These are phyloP conservation scores for Polygonum aviculare DNA, from an alignment of 148 eudicot genomes.

Conservation along the genomic window DNA sequence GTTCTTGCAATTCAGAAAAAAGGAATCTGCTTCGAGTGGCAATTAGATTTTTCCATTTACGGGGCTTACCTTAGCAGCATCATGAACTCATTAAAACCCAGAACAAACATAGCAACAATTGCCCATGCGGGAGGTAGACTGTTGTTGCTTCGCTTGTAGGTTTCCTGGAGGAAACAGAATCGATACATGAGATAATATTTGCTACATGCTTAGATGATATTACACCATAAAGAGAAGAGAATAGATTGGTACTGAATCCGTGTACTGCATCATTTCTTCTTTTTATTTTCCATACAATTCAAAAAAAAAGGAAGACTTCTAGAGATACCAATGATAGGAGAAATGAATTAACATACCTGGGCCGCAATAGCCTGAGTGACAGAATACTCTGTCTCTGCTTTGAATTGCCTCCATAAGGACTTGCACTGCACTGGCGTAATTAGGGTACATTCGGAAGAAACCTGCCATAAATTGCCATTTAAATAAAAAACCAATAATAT, in stretches of 20 bases:
- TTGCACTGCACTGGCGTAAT: slow-evolving; percentile 7
- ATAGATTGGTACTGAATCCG: neutral
- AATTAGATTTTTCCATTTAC: neutral
- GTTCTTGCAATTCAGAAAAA: neutral
- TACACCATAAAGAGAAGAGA: neutral
- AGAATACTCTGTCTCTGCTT: neutral
- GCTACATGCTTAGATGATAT: no score
- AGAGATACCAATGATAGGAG: neutral
- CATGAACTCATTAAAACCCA: slow-evolving; percentile 46
- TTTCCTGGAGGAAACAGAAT: slow-evolving; percentile 9
- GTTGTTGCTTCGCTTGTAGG: slow-evolving; percentile 29
- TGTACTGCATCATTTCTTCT: neutral
- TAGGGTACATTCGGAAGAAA: neutral
- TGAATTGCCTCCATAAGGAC: slow-evolving; percentile 5
- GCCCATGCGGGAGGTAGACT: slow-evolving; percentile 49
- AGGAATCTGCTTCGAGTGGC: neutral
- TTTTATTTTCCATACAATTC: neutral
- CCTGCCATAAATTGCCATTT: neutral
- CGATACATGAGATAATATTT: neutral
- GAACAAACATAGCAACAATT: slow-evolving; percentile 34
- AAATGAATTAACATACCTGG: neutral
- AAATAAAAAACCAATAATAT: neutral
- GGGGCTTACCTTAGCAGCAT: slow-evolving; percentile 28
- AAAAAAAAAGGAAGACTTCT: neutral
- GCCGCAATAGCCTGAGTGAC: slow-evolving; percentile 4